Evolutionary conservation across 352 stramenopile genomes (phyloP), one percentile per base, ranked within the genome.

Genomic region (Aphanomyces euteiches): DNA sequence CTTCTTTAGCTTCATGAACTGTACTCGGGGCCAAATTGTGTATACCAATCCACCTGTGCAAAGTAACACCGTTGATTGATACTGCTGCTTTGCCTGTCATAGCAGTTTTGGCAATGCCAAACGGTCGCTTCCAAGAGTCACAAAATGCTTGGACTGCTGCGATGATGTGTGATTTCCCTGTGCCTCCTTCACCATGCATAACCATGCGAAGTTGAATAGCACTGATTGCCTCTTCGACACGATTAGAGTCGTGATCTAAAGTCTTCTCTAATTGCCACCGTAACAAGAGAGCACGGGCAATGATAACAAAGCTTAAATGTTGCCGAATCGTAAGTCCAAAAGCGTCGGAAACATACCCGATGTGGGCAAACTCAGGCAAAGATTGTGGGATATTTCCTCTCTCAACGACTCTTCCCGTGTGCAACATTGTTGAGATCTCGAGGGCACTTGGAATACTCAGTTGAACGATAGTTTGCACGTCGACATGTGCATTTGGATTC

Each of bases 81-180:
- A 57, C 48, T 15, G 48, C 48, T 12, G 48, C 48, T 34, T 57
- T 57, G 6, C 48, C 48, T 36, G 48, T 57, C 48, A 57, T 57
- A 36, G 48, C 48, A 19, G 48, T 57, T 57, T n/a, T n/a, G n/a
- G 48, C 48, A 57, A 57, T 57, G 48, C 48, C 19, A 34, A n/a
- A n/a, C n/a, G 48, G 48, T 57, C 48, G 12, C 17, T 57, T 57
- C 48, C 48, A 57, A 15, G 48, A 57, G 17, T 19, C 19, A 57
- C 48, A 57, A 57, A 57, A 57, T 57, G 48, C 48, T 57, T 57
- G 48, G 12, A 57, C 48, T 7, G 48, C 48, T 36, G 48, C 6
- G 6, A 57, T 57, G 6, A 57, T 34, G 19, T 57, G 48, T 19
- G 48, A 57, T 34, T 57, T 57, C 19, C 48, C 48, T 36, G 48